Evolutionary conservation across 768 basidiomycete genomes (phyloP).

Genomic region (Collybia nuda): DNA sequence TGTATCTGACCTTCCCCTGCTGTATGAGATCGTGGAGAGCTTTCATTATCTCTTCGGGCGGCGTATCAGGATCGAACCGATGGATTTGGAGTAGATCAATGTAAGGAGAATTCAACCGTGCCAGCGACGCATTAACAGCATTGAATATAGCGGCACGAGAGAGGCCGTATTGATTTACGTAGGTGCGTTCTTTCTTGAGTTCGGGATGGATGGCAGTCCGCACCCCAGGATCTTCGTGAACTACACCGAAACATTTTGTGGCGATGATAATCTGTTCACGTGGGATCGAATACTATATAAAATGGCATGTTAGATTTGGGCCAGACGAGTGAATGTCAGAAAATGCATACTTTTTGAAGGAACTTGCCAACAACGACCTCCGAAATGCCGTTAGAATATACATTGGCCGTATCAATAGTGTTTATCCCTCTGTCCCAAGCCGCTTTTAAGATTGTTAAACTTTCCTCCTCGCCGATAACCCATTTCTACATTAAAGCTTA

Average conservation of each 20-base stretch:
- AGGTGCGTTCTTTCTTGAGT: constrained; percentile 8
- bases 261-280: constrained; percentile 12
- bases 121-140: constrained; percentile 26
- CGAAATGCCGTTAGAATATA: neutral
- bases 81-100: constrained; percentile 40
- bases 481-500: too few relatives aligned
- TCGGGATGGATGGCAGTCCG: neutral
- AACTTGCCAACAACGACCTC: neutral
- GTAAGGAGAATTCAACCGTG: constrained; percentile 24
- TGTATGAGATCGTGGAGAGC: constrained; percentile 45
- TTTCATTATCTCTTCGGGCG: constrained; percentile 41
- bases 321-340: too few relatives aligned
- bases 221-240: constrained; percentile 3
- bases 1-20: constrained; percentile 43
- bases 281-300: constrained; percentile 9
- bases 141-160: constrained; percentile 29
- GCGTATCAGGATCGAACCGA: constrained; percentile 33
- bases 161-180: constrained; percentile 16
- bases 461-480: too few relatives aligned
- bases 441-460: too few relatives aligned
- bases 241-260: constrained; percentile 10
- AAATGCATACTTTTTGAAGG: neutral
- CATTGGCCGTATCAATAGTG: neutral
- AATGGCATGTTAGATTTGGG: neutral
- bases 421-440: too few relatives aligned